Base-by-base conservation (phyloP, 2,329 filamentous ascomycete genomes). In the Emericellopsis cladophorae region DNA sequence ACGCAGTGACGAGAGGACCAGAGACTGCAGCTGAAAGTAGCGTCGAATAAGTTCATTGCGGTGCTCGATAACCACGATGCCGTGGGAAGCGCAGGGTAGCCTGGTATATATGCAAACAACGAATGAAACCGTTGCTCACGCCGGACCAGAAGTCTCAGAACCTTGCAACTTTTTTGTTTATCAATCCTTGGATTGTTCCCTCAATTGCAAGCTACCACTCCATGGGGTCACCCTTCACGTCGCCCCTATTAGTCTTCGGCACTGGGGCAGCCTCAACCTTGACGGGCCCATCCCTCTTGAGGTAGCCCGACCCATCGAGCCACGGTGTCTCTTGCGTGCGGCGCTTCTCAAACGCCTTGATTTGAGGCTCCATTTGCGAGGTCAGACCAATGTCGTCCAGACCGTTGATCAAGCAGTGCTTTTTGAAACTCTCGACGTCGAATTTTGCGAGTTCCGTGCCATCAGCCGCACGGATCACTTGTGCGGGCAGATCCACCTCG, bases 301-400 rank as follows among this genome's bases (percentile, higher is more conserved):
- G 70, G 59, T 94, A 96, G 1, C 79, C 85, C 34, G 72, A 79
- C 29, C 90, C 92, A 55, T 95, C 87, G 49, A 96, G 66, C 90
- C 90, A 96, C 3, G 92, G 90, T 18, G 85, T 94, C 46, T 86
- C 75, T 40, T 70, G 62, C 9, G 82, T 82, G 57, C 88, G 77
- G 61, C 80, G 81, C 52, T 68, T 67, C 76, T 96, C 90, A 54
- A 92, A 95, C 45, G 72, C 73, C 43, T 74, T 67, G 56, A 96
- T 95, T 72, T 94, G 88, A 46, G 88, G 82, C 48, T 92, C 88
- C 65, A 85, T 76, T 65, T 93, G 85, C 72, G 95, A 86, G 6
- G 90, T 96, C 48, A 96, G 66, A 31, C 90, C 90, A 54, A 96
- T 96, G 52, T 96, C 92, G 57, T 96, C 90, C 9, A 96, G 77